phyloP scores from a whole-genome alignment of 2,329 filamentous ascomycete genomes.

The Acrocalymma vagum region DNA sequence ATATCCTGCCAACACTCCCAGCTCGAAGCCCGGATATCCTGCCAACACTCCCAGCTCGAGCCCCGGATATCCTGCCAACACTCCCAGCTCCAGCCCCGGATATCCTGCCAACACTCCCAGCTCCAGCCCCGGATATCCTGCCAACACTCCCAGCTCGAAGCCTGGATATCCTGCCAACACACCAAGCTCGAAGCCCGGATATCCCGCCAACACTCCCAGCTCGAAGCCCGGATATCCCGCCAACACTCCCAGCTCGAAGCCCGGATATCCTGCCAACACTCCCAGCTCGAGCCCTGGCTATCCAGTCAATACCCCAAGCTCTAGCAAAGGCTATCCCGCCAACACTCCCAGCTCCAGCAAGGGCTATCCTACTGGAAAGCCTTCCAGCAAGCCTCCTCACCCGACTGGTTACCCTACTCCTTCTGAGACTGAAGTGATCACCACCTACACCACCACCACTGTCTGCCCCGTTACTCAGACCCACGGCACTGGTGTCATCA shows the following conservation, averaged over 20 bases:
- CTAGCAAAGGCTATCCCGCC: slow-evolving; percentile 5
- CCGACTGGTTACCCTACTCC: slow-evolving; percentile 15
- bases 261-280: slow-evolving; percentile 1
- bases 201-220: slow-evolving; percentile 5
- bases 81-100: slow-evolving; percentile 3
- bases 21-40: slow-evolving; percentile 2
- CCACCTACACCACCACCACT: slow-evolving; percentile 32
- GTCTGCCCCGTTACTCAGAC: slow-evolving; percentile 29
- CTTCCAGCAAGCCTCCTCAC: slow-evolving; percentile 4
- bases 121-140: neutral
- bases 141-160: neutral
- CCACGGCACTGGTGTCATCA: slow-evolving; percentile 22
- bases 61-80: slow-evolving; percentile 8
- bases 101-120: slow-evolving; percentile 7
- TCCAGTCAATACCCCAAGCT: slow-evolving; percentile 1
- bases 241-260: slow-evolving; percentile 1
- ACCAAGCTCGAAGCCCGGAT: slow-evolving; percentile 8
- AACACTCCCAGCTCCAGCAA: slow-evolving; percentile 1
- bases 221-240: slow-evolving; percentile 7
- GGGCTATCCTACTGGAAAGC: slow-evolving; percentile 4
- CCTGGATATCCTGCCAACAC: slow-evolving; percentile 2
- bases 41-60: slow-evolving; percentile 5
- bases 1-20: neutral
- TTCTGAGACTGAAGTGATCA: slow-evolving; percentile 30
- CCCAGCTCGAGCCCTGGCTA: slow-evolving; percentile 2